Conservation (phyloP, 2,329 filamentous ascomycete species). For the Grosmannia serpens region DNA sequence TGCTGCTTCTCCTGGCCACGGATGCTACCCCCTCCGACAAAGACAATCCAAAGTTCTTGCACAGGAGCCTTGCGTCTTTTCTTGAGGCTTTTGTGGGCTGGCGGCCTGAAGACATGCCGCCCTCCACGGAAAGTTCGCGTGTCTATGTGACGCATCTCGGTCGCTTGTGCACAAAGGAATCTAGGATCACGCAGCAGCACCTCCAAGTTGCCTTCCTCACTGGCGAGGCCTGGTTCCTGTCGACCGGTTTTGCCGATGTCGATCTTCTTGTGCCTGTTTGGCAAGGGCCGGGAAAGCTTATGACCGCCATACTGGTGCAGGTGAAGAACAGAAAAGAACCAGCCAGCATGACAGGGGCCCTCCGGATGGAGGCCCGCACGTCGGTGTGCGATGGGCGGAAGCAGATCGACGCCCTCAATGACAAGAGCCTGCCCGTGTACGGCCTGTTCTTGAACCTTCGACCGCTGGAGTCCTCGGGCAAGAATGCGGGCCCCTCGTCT, state of each 20-base stretch:
- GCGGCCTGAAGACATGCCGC: background rate
- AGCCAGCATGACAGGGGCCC: no score
- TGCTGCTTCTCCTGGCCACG: background rate
- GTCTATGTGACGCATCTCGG: conserved; percentile 1
- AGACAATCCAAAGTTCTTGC: background rate
- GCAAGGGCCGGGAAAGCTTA: background rate
- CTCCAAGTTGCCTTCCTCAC: background rate
- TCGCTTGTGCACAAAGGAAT: background rate
- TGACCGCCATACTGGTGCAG: background rate
- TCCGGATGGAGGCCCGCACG: no score
- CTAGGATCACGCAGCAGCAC: background rate
- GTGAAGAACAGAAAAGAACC: background rate
- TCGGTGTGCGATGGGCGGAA: no score
- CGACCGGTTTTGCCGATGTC: background rate
- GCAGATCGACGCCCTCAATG: no score
- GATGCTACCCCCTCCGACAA: background rate
- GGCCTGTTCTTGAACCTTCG: no score
- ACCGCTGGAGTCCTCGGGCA: no score
- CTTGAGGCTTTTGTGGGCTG: background rate
- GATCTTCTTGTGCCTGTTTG: conserved; percentile 1
- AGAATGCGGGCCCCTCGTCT: no score
- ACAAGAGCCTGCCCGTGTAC: no score
- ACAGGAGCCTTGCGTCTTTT: background rate
- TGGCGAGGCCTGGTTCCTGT: background rate
- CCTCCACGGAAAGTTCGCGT: background rate